These are phyloP conservation scores for Omphalotus guepiniiformis DNA, from an alignment of 768 basidiomycete species.

Conservation along the genomic window DNA sequence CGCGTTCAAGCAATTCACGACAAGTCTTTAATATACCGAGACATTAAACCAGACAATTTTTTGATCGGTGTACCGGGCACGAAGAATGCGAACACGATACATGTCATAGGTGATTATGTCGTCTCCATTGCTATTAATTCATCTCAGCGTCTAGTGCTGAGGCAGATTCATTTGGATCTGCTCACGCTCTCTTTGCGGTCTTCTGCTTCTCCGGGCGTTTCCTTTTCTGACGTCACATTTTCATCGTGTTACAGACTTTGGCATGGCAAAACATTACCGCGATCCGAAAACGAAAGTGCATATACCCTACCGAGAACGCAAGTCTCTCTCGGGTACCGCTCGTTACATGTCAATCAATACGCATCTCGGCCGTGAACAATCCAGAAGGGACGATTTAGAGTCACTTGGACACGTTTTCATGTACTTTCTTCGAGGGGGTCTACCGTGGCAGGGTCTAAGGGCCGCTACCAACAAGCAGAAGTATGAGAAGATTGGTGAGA, in stretches of 20 bases:
- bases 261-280: constrained; percentile 99
- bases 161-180: too few species aligned
- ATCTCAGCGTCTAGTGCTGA: too few species aligned
- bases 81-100: constrained; percentile 83
- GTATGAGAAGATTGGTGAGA: constrained; percentile 99
- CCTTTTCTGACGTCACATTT: not conserved
- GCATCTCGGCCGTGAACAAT: constrained; percentile 92
- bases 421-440: constrained; percentile 95
- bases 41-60: constrained; percentile 99
- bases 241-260: constrained; percentile 64
- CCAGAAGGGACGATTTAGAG: constrained; percentile 93
- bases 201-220: not conserved
- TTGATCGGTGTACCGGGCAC: constrained; percentile 91
- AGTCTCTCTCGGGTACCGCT: constrained; percentile 93
- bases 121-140: constrained; percentile 1
- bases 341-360: constrained; percentile 99
- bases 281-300: constrained; percentile 97
- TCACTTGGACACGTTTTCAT: constrained; percentile 99
- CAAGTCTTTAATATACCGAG: constrained; percentile 96
- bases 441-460: constrained; percentile 97
- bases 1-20: constrained; percentile 98
- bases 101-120: constrained; percentile 71
- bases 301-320: constrained; percentile 99
- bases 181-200: not conserved
- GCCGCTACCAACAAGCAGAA: constrained; percentile 99